Conservation (phyloP, 441 rosid species). For the Eugenia klotzschiana region DNA sequence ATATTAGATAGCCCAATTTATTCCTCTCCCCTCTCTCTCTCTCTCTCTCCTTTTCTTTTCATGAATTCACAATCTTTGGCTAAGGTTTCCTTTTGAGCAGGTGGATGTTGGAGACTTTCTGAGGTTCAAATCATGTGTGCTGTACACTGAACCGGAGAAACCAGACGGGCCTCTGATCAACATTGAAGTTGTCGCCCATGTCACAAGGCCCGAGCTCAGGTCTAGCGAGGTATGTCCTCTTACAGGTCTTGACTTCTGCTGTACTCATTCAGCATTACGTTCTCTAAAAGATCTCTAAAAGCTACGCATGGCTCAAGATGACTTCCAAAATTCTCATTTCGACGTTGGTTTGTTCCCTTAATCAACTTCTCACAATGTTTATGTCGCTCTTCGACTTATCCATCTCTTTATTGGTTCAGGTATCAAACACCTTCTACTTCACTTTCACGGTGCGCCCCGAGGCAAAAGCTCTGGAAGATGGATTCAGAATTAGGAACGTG, state of each 20-base stretch:
- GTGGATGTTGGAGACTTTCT: constrained; percentile 80
- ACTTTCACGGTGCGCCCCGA: constrained; percentile 62
- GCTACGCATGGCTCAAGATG: neutral
- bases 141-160: constrained; percentile 52
- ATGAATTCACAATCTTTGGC: neutral
- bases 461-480: constrained; percentile 46
- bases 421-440: constrained; percentile 69
- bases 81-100: constrained; percentile 15
- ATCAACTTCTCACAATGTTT: neutral
- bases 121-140: constrained; percentile 62
- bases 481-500: constrained; percentile 45
- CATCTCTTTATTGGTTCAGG: constrained; percentile 14
- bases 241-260: neutral
- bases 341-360: neutral
- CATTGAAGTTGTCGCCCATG: constrained; percentile 83
- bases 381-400: neutral
- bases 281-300: neutral
- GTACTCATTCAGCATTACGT: neutral
- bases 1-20: neutral
- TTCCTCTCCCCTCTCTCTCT: neutral
- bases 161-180: constrained; percentile 54
- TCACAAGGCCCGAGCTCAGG: constrained; percentile 69
- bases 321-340: neutral
- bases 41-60: neutral
- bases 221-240: constrained; percentile 49